Conservation (phyloP, 2,329 filamentous ascomycete genomes). For the Bipolaris oryzae region DNA sequence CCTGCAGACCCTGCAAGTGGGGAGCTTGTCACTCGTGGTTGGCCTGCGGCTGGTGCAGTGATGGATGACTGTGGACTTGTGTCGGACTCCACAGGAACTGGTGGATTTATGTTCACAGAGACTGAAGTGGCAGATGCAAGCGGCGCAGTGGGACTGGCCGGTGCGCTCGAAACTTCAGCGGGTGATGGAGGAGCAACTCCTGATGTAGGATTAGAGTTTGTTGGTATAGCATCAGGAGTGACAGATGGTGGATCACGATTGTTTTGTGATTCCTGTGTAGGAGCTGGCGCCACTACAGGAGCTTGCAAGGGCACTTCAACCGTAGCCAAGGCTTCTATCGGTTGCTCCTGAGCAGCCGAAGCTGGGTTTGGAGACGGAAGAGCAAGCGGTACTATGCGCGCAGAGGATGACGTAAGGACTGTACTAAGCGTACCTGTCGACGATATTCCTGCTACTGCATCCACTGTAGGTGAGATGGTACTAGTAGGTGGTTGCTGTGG, state of each 20-base stretch:
- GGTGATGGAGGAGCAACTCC: slow-evolving; percentile 34
- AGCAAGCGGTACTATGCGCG: slow-evolving; percentile 28
- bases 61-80: slow-evolving; percentile 17
- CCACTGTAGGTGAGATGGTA: slow-evolving; percentile 33
- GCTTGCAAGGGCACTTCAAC: slow-evolving; percentile 19
- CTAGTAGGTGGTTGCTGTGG: slow-evolving; percentile 20
- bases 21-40: slow-evolving; percentile 24
- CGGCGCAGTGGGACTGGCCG: slow-evolving; percentile 16
- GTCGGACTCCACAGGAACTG: slow-evolving; percentile 15
- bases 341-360: slow-evolving; percentile 5
- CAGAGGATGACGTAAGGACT: slow-evolving; percentile 34
- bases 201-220: slow-evolving; percentile 40
- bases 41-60: slow-evolving; percentile 17
- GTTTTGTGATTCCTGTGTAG: neutral
- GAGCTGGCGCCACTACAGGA: slow-evolving; percentile 16
- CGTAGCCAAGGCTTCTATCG: slow-evolving; percentile 3
- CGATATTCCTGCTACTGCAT: slow-evolving; percentile 36
- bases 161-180: slow-evolving; percentile 7
- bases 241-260: too few species aligned
- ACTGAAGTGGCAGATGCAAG: slow-evolving; percentile 21
- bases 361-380: slow-evolving; percentile 27
- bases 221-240: slow-evolving; percentile 3
- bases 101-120: slow-evolving; percentile 21
- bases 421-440: slow-evolving; percentile 43
- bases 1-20: slow-evolving; percentile 37